Evolutionary conservation across 2,329 filamentous ascomycete genomes (phyloP).

Genomic region (Fusarium sp.): DNA sequence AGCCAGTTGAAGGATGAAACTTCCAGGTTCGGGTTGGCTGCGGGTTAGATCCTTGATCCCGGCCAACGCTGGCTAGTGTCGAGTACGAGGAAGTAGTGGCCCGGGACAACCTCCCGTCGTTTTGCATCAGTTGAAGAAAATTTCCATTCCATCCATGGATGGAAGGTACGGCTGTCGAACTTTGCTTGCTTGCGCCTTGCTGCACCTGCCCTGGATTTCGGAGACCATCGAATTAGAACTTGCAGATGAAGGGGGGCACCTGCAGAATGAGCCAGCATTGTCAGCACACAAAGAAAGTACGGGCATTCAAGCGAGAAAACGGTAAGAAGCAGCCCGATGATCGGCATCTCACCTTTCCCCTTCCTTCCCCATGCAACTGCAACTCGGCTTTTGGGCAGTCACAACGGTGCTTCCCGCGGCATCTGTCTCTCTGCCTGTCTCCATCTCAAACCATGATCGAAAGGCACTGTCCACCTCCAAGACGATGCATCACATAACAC

Average conservation of each 20-base stretch:
- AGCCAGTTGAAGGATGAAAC: conserved; percentile 41
- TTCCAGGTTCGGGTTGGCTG: conserved; percentile 29
- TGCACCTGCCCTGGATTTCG: conserved; percentile 4
- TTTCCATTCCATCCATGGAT: not conserved
- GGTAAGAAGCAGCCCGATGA: conserved; percentile 25
- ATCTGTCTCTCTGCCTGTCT: not conserved
- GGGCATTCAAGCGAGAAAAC: conserved; percentile 5
- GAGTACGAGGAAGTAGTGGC: conserved; percentile 19
- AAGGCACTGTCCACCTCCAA: conserved; percentile 1
- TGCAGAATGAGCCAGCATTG: conserved; percentile 2
- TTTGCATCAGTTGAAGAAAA: conserved; percentile 10
- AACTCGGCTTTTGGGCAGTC: not conserved
- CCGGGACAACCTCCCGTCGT: conserved; percentile 7
- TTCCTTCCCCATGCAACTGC: conserved; percentile 15
- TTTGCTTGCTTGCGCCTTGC: not conserved
- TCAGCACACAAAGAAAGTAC: not conserved
- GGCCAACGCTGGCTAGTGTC: conserved; percentile 11
- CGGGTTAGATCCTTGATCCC: conserved; percentile 35
- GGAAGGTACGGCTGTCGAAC: conserved; percentile 1
- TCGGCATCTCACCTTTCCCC: conserved; percentile 28
- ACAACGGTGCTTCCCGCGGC: not conserved
- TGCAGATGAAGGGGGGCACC: not conserved
- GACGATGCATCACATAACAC: not conserved
- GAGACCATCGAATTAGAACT: conserved; percentile 1
- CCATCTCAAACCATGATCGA: not conserved